Percentiles rank a stretch among this genome's conserved stretches.
Evolutionary conservation across 2,329 filamentous ascomycete genomes (phyloP).

Genomic region (Aspergillus jensenii): DNA sequence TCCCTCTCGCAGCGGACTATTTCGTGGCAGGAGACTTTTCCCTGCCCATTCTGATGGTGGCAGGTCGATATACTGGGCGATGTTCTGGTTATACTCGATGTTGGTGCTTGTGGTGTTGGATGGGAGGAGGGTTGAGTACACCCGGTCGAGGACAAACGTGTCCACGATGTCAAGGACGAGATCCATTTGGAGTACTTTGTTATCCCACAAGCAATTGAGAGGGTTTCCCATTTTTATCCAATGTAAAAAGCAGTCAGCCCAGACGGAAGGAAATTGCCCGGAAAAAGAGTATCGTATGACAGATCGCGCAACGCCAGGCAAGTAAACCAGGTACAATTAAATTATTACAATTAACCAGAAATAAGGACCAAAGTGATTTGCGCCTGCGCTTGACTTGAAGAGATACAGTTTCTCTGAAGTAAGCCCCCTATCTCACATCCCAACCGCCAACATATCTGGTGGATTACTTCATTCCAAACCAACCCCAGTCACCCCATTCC

Average conservation of each 20-base stretch:
- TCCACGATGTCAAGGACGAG: constrained; percentile 79
- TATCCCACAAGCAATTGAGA: background rate
- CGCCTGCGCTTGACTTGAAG: background rate
- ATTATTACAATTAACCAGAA: no score
- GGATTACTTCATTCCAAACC: no score
- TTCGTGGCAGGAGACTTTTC: constrained; percentile 28
- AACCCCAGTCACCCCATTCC: no score
- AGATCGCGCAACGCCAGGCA: background rate
- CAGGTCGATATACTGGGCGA: constrained; percentile 25
- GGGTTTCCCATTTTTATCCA: background rate
- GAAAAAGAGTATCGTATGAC: background rate
- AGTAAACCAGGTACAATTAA: background rate
- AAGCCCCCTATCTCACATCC: no score
- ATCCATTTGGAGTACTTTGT: constrained; percentile 61
- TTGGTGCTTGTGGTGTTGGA: background rate
- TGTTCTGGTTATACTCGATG: constrained; percentile 24
- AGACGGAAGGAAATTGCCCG: background rate
- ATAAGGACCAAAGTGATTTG: no score
- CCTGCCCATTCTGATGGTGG: constrained; percentile 25
- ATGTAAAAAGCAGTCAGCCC: background rate
- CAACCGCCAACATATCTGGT: no score
- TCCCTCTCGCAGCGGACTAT: constrained; percentile 26
- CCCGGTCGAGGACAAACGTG: constrained; percentile 71
- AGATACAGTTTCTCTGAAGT: no score
- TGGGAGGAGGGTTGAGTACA: constrained; percentile 59